These are phyloP conservation scores for Tubosaeta sp. DNA, from an alignment of 768 basidiomycete genomes.

Conservation along the genomic window DNA sequence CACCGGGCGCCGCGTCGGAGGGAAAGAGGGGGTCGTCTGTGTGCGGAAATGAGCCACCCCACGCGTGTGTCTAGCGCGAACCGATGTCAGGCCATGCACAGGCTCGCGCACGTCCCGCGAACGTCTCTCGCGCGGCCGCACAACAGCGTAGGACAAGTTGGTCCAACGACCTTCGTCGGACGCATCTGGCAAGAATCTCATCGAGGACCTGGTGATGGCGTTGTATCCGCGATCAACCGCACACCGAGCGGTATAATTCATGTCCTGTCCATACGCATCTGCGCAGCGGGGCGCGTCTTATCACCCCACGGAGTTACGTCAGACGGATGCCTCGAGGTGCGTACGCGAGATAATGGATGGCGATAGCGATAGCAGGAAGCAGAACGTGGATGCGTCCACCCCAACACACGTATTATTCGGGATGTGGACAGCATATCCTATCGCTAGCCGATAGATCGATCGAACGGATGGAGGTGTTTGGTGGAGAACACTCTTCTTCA, in stretches of 20 bases:
- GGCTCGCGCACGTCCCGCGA: not conserved
- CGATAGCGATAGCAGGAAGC: not conserved
- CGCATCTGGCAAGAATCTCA: not conserved
- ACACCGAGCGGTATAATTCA: not conserved
- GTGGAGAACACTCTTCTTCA: not conserved
- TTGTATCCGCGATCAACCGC: constrained; percentile 7
- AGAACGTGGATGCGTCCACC: not conserved
- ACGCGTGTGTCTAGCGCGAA: not conserved
- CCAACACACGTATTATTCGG: not conserved
- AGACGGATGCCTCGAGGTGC: not conserved
- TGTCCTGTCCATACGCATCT: too few species aligned
- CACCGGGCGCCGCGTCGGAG: constrained; percentile 2
- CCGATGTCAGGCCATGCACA: not conserved
- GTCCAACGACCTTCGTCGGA: too few species aligned
- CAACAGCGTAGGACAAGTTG: too few species aligned
- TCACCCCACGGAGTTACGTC: not conserved
- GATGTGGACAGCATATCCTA: not conserved
- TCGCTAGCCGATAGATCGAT: not conserved
- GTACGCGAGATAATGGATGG: not conserved
- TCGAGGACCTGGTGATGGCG: not conserved
- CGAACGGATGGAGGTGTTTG: not conserved
- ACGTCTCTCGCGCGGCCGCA: not conserved
- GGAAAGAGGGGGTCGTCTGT: too few species aligned
- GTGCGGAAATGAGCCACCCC: too few species aligned
- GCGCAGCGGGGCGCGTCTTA: not conserved